These are phyloP conservation scores for Artemisia tridentata DNA, from an alignment of 129 eudicot genomes.

Conservation along the genomic window DNA sequence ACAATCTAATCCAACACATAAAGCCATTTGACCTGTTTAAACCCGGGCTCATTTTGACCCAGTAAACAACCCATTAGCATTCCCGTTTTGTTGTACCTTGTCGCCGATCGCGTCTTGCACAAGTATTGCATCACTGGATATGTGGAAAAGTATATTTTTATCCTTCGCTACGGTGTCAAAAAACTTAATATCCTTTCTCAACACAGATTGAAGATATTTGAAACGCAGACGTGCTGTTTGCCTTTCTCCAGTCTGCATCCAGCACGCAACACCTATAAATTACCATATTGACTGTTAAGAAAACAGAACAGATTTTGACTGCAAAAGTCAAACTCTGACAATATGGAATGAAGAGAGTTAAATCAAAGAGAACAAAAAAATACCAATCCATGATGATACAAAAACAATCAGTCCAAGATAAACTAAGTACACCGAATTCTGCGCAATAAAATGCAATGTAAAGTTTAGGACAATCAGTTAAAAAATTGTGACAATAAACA, in stretches of 20 bases:
- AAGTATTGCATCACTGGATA: conserved; percentile 75
- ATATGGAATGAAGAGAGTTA: background rate
- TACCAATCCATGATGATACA: conserved; percentile 89
- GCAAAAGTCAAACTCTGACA: conserved; percentile 14
- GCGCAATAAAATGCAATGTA: conserved; percentile 22
- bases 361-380: background rate
- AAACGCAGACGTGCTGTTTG: conserved; percentile 71
- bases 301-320: background rate
- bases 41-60: background rate
- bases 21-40: background rate
- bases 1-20: background rate
- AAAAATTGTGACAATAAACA: background rate
- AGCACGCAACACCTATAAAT: conserved; percentile 79
- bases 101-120: conserved; percentile 93
- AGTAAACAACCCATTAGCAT: no score
- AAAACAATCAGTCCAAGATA: conserved; percentile 73
- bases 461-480: background rate
- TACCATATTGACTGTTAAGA: background rate
- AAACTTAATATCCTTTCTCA: conserved; percentile 59
- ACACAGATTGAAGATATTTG: conserved; percentile 62
- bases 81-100: conserved; percentile 46
- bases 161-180: conserved; percentile 73
- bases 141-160: conserved; percentile 53
- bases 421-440: conserved; percentile 74
- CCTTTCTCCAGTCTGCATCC: conserved; percentile 87